Conservation (phyloP, 1,284 basidiomycete species). For the Cutaneotrichosporon cutaneum region DNA sequence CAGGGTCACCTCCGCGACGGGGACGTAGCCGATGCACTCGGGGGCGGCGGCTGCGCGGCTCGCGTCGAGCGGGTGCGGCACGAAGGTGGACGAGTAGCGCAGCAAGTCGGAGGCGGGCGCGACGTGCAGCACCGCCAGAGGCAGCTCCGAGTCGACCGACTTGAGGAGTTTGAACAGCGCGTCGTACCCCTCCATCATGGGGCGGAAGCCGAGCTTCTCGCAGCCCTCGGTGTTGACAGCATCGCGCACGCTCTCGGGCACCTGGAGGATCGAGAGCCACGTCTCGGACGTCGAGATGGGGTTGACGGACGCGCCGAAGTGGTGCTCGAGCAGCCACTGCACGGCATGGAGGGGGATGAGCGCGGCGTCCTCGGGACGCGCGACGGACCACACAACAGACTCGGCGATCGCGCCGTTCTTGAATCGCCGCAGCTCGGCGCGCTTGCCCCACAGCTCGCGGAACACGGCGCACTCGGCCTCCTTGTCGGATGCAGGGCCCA, state of each 20-base stretch:
- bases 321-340: constrained; percentile 68
- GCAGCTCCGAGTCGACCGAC: constrained; percentile 70
- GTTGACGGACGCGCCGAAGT: constrained; percentile 64
- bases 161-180: constrained; percentile 74
- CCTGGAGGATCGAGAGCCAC: constrained; percentile 60
- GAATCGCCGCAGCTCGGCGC: constrained; percentile 92
- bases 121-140: constrained; percentile 75
- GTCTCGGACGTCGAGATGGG: constrained; percentile 57
- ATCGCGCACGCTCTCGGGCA: constrained; percentile 60
- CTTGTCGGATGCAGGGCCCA: constrained; percentile 70
- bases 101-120: constrained; percentile 68
- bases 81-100: constrained; percentile 79
- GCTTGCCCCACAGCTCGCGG: constrained; percentile 84
- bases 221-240: constrained; percentile 53
- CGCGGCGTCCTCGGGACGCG: constrained; percentile 67
- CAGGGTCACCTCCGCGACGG: constrained; percentile 69
- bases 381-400: constrained; percentile 81
- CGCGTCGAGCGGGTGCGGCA: constrained; percentile 62
- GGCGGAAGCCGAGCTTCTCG: constrained; percentile 66
- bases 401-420: constrained; percentile 92
- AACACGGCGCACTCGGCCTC: constrained; percentile 60
- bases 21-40: constrained; percentile 63
- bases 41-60: constrained; percentile 53
- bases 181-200: constrained; percentile 77
- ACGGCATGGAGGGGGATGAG: constrained; percentile 76